A percentile compares a stretch with the other conserved stretches of the same genome.
Conservation (phyloP, 305 asterid species). For the Solanum hybrid region DNA sequence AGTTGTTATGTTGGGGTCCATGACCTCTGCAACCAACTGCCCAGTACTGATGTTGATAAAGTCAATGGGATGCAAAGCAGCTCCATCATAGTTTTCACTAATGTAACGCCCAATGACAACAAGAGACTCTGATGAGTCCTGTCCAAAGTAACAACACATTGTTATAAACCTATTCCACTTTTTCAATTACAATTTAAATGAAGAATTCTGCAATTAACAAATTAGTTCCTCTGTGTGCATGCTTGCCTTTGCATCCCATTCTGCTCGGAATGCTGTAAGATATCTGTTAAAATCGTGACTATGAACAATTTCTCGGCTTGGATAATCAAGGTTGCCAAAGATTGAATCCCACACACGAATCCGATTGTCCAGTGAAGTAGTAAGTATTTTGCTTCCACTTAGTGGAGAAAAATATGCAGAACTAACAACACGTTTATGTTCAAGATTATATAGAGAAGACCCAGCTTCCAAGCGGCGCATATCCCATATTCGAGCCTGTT, state of each 20-base stretch:
- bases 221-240: neutral
- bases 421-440: conserved; percentile 88
- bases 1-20: conserved; percentile 88
- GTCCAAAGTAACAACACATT: conserved; percentile 16
- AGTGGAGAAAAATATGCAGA: conserved; percentile 92
- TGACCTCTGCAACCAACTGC: conserved; percentile 84
- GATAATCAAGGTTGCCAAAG: conserved; percentile 72
- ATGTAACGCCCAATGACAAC: conserved; percentile 90
- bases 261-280: conserved; percentile 90
- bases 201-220: neutral
- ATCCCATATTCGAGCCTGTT: conserved; percentile 98
- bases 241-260: conserved; percentile 94
- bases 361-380: conserved; percentile 91
- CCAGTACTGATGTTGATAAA: conserved; percentile 79
- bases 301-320: conserved; percentile 95
- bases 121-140: conserved; percentile 87
- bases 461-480: conserved; percentile 67
- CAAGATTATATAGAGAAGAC: conserved; percentile 59
- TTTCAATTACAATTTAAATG: neutral
- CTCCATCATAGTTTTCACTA: conserved; percentile 84
- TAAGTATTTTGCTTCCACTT: conserved; percentile 87
- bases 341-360: conserved; percentile 66
- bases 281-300: conserved; percentile 95
- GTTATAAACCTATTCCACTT: neutral
- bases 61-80: conserved; percentile 93